A percentile compares a stretch with the other conserved stretches of the same genome.
These are phyloP conservation scores for Pyricularia grisea DNA, from an alignment of 2,329 filamentous ascomycete species.

Conservation along the genomic window DNA sequence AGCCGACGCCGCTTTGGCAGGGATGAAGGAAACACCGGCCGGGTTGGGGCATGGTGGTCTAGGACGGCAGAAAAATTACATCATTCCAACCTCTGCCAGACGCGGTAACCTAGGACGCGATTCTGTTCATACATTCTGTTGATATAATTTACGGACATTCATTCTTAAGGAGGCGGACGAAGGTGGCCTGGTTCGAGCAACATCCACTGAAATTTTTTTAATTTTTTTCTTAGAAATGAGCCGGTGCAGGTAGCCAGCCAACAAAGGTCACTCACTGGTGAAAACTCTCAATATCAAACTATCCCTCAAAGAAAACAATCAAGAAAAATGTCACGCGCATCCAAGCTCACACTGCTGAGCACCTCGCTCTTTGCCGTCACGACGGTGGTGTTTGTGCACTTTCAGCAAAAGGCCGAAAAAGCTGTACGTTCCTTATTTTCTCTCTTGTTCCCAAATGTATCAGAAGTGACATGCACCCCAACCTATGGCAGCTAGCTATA, in stretches of 20 bases:
- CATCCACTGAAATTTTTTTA: no score
- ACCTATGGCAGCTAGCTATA: no score
- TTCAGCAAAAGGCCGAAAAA: conserved; percentile 73
- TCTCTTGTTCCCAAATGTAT: no score
- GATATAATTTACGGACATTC: not conserved
- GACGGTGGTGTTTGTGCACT: conserved; percentile 82
- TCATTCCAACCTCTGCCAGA: not conserved
- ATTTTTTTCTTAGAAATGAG: not conserved
- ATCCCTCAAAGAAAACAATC: not conserved
- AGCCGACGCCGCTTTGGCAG: not conserved
- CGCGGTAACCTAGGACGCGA: not conserved
- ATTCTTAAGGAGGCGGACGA: not conserved
- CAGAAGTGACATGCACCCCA: no score
- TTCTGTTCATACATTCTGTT: not conserved
- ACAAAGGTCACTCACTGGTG: no score
- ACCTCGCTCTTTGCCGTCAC: conserved; percentile 68
- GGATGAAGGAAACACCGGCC: not conserved
- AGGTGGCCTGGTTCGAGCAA: no score
- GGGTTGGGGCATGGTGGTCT: not conserved
- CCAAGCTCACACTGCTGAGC: conserved; percentile 72
- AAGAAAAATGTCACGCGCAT: conserved; percentile 75
- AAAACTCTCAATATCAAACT: not conserved
- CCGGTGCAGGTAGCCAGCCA: not conserved
- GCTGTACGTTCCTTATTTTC: conserved; percentile 44
- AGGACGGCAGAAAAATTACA: not conserved